A percentile compares a stretch with the other conserved stretches of the same genome.
phyloP scores from a whole-genome alignment of 164 flowering plant genomes.

The Chimonanthus praecox region DNA sequence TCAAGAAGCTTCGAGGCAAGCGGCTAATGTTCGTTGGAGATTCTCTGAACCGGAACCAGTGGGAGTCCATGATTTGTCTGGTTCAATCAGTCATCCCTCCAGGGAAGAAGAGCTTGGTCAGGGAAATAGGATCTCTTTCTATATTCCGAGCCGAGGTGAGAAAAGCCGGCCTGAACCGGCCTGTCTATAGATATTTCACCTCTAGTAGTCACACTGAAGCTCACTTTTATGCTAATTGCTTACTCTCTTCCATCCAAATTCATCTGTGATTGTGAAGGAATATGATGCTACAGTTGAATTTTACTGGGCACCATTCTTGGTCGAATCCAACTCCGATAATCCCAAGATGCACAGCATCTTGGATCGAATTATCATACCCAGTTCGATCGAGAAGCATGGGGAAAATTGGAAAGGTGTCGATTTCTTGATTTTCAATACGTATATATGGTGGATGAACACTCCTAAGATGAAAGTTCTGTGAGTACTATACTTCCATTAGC shows the following conservation, averaged over 20 bases:
- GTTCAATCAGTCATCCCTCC: conserved; percentile 60
- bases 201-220: not conserved
- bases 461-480: conserved; percentile 62
- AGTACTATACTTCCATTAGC: conserved; percentile 11
- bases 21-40: conserved; percentile 89
- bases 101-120: conserved; percentile 49
- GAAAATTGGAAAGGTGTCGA: conserved; percentile 68
- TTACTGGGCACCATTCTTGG: conserved; percentile 97
- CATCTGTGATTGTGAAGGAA: conserved; percentile 33
- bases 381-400: conserved; percentile 66
- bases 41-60: conserved; percentile 80
- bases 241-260: not conserved
- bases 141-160: conserved; percentile 72
- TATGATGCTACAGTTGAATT: conserved; percentile 89
- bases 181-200: not conserved
- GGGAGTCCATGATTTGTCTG: conserved; percentile 86
- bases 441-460: conserved; percentile 97
- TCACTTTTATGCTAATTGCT: not conserved
- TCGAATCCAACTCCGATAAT: conserved; percentile 76
- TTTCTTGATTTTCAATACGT: conserved; percentile 78
- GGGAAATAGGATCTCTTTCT: conserved; percentile 39
- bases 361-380: conserved; percentile 66
- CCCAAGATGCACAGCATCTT: conserved; percentile 49
- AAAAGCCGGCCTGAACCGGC: not conserved
- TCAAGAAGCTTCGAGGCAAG: conserved; percentile 70